A percentile compares a stretch with the other conserved stretches of the same genome.
These are phyloP conservation scores for Boletus pseudopeckii DNA, from an alignment of 768 basidiomycete species.

Conservation along the genomic window DNA sequence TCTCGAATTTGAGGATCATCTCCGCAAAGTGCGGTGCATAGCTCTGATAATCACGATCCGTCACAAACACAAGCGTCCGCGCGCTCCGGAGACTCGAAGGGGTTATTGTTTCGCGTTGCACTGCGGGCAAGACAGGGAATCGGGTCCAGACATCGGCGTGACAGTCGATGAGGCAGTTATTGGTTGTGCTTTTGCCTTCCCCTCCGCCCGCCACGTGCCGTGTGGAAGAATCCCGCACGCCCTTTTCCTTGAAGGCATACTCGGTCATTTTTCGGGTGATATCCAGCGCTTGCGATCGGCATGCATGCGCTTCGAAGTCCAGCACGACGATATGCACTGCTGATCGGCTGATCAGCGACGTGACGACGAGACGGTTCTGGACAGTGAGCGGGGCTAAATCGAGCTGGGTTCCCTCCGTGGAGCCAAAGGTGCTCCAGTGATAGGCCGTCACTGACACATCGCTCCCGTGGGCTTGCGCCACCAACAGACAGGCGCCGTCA, in stretches of 20 bases:
- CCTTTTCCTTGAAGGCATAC: slow-evolving; percentile 51
- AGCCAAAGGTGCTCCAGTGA: slow-evolving; percentile 59
- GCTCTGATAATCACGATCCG: slow-evolving; percentile 33
- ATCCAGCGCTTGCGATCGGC: slow-evolving; percentile 44
- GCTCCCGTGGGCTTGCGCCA: slow-evolving; percentile 22
- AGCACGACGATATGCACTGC: slow-evolving; percentile 44
- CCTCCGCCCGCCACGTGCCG: slow-evolving; percentile 3
- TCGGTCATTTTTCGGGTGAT: slow-evolving; percentile 57
- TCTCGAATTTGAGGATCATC: slow-evolving; percentile 46
- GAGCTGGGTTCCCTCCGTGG: slow-evolving; percentile 41
- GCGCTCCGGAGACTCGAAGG: slow-evolving; percentile 31
- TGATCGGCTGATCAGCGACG: slow-evolving; percentile 43
- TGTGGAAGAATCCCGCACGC: slow-evolving; percentile 15
- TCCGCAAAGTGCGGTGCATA: slow-evolving; percentile 44
- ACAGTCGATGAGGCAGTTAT: slow-evolving; percentile 55
- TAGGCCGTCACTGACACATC: slow-evolving; percentile 36
- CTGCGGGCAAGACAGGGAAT: slow-evolving; percentile 54
- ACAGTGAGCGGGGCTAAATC: slow-evolving; percentile 28
- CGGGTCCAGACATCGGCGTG: slow-evolving; percentile 57
- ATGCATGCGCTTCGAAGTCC: slow-evolving; percentile 30
- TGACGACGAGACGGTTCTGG: slow-evolving; percentile 31
- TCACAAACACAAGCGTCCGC: slow-evolving; percentile 43
- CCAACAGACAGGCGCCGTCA: slow-evolving; percentile 52
- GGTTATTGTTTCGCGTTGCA: slow-evolving; percentile 44
- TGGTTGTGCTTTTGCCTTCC: slow-evolving; percentile 13